Conservation (phyloP, 495 filamentous ascomycete genomes). For the Bombardia bombarda region DNA sequence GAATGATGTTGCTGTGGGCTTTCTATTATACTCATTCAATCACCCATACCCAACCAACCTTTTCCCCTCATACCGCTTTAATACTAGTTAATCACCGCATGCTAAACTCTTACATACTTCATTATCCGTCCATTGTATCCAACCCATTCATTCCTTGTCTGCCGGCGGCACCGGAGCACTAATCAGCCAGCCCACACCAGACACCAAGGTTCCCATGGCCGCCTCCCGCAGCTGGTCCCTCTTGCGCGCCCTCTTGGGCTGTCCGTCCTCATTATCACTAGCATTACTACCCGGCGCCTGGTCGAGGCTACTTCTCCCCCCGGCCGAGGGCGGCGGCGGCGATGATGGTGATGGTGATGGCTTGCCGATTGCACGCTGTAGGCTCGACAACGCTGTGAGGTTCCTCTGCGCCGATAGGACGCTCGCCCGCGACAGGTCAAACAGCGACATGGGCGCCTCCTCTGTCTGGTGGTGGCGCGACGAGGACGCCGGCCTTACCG, state of each 20-base stretch:
- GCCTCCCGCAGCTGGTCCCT: constrained; percentile 76
- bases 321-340: constrained; percentile 4
- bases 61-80: no score
- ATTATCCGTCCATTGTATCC: no score
- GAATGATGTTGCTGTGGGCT: no score
- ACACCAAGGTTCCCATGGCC: constrained; percentile 62
- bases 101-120: no score
- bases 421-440: constrained; percentile 76
- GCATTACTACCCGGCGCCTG: neutral
- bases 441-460: constrained; percentile 85
- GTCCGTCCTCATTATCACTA: constrained; percentile 18
- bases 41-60: no score
- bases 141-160: neutral
- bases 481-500: constrained; percentile 2
- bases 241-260: constrained; percentile 55
- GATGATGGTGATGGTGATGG: neutral
- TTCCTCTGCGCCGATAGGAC: constrained; percentile 62
- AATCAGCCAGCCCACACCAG: constrained; percentile 80
- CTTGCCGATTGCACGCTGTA: constrained; percentile 26
- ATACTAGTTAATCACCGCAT: no score
- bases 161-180: constrained; percentile 45
- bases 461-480: constrained; percentile 22
- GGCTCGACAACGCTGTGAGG: constrained; percentile 37
- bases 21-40: no score
- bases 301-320: constrained; percentile 9